Base-by-base conservation (phyloP, 2,329 filamentous ascomycete species). In the Verticillium klebahnii region DNA sequence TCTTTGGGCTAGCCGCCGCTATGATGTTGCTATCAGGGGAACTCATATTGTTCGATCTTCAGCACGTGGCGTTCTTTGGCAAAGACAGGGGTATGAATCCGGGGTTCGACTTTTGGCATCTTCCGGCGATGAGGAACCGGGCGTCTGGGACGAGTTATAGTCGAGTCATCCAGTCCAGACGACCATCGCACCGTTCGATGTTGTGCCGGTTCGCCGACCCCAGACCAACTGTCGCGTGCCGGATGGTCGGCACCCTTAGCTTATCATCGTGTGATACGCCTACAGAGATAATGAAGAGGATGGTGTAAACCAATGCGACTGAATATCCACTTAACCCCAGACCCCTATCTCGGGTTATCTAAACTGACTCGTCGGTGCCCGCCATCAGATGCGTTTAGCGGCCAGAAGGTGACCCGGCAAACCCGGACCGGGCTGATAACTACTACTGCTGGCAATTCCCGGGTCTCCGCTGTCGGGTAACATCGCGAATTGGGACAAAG, bases 1-100 rank as follows among this genome's bases (percentile, higher is more conserved):
- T 56, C 36, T 29, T 61, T 12, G 62, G 59, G 15, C 60, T 65
- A 54, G 62, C 57, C 58, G 45, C 45, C 45, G 19, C 45, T 19
- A 8, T 23, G 45, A 52, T 52, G 45, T 52, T 52, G n/a, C 45
- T 19, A n/a, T 52, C 45, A 23, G 45, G 45, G 19, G 45, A 23
- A 52, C n/a, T 52, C 45, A 52, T 52, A 3, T 12, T 25, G 45
- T 25, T 52, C 19, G 7, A 19, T 12, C n/a, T 23, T 12, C 45
- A 23, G 37, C 45, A 23, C 11, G n/a, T 25, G 45, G 45, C 45
- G 23, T 23, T 52, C 19, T 14, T 23, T 52, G 8, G n/a, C 19
- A 12, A 19, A 52, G 45, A 11, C 45, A 52, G 19, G 45, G 45
- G 45, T 29, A 11, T 25, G 19, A 25, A 25, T 52, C 45, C 12